Evolutionary conservation across 2,329 filamentous ascomycete genomes (phyloP).

Genomic region (Blastomyces parvus): DNA sequence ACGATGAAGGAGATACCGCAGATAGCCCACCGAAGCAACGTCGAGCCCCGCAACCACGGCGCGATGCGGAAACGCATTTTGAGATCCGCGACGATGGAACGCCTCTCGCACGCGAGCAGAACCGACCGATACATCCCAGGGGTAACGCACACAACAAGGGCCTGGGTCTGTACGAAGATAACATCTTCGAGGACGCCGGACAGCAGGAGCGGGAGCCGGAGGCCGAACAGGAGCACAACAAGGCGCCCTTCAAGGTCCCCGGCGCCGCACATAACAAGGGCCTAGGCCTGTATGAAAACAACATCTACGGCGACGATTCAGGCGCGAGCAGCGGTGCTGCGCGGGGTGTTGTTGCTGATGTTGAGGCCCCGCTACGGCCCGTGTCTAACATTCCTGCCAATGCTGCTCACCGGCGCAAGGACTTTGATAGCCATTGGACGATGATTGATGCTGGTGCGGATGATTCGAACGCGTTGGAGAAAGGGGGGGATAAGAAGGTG

Average conservation of each 20-base stretch:
- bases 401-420: conserved; percentile 57
- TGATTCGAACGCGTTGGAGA: not conserved
- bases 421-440: conserved; percentile 68
- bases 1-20: conserved; percentile 45
- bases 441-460: conserved; percentile 50
- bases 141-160: conserved; percentile 54
- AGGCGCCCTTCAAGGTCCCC: conserved; percentile 28
- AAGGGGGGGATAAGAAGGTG: not conserved
- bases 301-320: conserved; percentile 51
- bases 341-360: not conserved
- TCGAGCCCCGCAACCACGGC: conserved; percentile 56
- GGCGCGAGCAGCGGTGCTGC: conserved; percentile 14
- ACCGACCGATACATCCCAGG: conserved; percentile 21
- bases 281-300: conserved; percentile 66
- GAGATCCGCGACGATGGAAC: conserved; percentile 68
- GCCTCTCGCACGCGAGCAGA: conserved; percentile 40
- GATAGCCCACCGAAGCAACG: conserved; percentile 44
- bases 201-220: conserved; percentile 20
- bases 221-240: conserved; percentile 10
- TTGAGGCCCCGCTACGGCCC: conserved; percentile 48
- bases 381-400: conserved; percentile 53
- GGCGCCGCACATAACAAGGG: conserved; percentile 56
- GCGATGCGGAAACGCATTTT: conserved; percentile 74
- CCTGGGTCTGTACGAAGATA: conserved; percentile 66
- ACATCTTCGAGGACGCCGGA: conserved; percentile 55